Percentiles rank a stretch among this genome's conserved stretches.
Evolutionary conservation across 768 basidiomycete genomes (phyloP).

Genomic region (Suillus alpinus): DNA sequence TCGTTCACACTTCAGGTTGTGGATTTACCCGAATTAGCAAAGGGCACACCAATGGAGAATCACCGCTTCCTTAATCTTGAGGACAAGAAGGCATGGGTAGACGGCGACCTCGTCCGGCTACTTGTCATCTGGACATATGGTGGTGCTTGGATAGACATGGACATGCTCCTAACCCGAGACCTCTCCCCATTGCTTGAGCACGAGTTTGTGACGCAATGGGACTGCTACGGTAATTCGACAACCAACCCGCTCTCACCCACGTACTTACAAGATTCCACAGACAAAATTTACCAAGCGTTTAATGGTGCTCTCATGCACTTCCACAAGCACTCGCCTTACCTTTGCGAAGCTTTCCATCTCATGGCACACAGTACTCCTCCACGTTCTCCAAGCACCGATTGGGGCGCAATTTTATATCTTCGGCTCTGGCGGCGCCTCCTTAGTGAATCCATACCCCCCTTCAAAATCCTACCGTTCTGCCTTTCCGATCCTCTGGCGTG

Average conservation of each 20-base stretch:
- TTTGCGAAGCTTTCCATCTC: conserved; percentile 94
- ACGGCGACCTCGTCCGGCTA: conserved; percentile 88
- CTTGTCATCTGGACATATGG: conserved; percentile 87
- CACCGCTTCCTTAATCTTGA: conserved; percentile 54
- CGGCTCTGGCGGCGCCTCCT: conserved; percentile 87
- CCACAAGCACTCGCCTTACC: conserved; percentile 84
- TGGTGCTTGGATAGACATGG: conserved; percentile 98
- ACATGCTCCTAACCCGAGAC: conserved; percentile 85
- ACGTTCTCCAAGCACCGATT: conserved; percentile 79
- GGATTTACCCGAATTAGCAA: conserved; percentile 65
- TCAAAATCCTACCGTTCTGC: conserved; percentile 93
- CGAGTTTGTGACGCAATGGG: conserved; percentile 98
- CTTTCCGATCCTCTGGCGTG: conserved; percentile 91
- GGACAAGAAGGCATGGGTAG: conserved; percentile 88
- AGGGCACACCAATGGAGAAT: conserved; percentile 72
- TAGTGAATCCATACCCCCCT: conserved; percentile 70
- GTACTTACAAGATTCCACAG: conserved; percentile 33
- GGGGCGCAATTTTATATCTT: conserved; percentile 90
- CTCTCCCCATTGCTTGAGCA: conserved; percentile 83
- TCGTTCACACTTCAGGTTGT: conserved; percentile 67
- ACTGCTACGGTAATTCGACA: conserved; percentile 77
- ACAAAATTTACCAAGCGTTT: conserved; percentile 71
- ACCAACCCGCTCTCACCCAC: neutral
- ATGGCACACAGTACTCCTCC: conserved; percentile 78
- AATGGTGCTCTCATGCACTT: conserved; percentile 97